Evolutionary conservation across 148 eudicot genomes (phyloP), one percentile per base, ranked within the genome.

Genomic region (Cornus kousa): DNA sequence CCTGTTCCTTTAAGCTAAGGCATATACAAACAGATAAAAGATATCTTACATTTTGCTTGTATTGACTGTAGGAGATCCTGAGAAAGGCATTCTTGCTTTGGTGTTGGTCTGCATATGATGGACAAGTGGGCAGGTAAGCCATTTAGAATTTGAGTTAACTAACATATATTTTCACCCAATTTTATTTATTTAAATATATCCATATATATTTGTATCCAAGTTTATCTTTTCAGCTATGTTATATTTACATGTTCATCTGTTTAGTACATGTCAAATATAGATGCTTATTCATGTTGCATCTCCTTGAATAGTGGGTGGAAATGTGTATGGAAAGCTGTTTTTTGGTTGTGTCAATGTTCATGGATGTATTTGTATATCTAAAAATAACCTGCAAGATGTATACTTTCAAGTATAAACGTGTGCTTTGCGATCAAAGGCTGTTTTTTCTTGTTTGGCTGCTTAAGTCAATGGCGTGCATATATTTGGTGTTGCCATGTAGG

Each of bases 391-490:
- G 10, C 24, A 16, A 0, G 12, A 70, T 71, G n/a, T 40, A 6
- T 22, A 43, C 14, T 23, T 40, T 9, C 14, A 16, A 43, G 73
- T 43, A 71, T 46, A 22, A 71, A 20, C 55, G 48, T 40, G 73
- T 6, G 16, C 28, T n/a, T 43, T n/a, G 9, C 24, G 12, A 39
- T 71, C 57, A 22, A 71, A 39, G 31, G 57, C 48, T 40, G 6
- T 62, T 62, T 62, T 62, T 20, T 6, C 66, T 6, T 43, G 8
- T 43, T 43, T 43, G 48, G 48, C 48, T 43, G 48, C 72, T 67
- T 48, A 2, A 19, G 79, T 74, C 77, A 74, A 37, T 74, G 68
- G 68, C 32, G 17, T 74, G 77, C 19, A n/a, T 39, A 20, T 70
- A 70, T 39, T 32, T 70, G 43, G 73, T 35, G 9, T 70, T 35